Conservation (phyloP, 2,329 filamentous ascomycete genomes). For the Sordariomycetes sp. region DNA sequence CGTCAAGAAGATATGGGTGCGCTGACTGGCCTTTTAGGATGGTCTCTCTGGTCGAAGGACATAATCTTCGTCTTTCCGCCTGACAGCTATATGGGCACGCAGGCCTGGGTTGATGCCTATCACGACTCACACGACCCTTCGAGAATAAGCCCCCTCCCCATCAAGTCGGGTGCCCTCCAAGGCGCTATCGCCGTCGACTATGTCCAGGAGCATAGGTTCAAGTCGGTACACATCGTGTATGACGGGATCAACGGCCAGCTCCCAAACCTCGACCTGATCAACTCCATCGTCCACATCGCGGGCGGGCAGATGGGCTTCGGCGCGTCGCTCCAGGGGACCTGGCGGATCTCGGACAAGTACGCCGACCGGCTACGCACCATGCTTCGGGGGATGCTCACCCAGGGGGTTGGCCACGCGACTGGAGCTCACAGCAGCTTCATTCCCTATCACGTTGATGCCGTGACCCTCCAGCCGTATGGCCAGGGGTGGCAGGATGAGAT, state of each 20-base stretch:
- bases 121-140: conserved; percentile 74
- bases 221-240: conserved; percentile 83
- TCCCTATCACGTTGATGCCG: conserved; percentile 92
- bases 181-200: conserved; percentile 92
- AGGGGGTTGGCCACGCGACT: conserved; percentile 79
- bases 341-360: conserved; percentile 71
- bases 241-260: conserved; percentile 93
- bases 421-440: conserved; percentile 95
- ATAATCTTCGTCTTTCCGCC: conserved; percentile 86
- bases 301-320: conserved; percentile 86
- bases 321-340: conserved; percentile 78
- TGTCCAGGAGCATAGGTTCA: conserved; percentile 72
- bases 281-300: conserved; percentile 82
- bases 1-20: background rate
- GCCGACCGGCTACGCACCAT: conserved; percentile 76
- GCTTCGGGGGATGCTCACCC: conserved; percentile 83
- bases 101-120: conserved; percentile 97
- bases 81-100: conserved; percentile 80
- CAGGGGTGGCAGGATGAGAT: conserved; percentile 97
- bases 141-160: conserved; percentile 62
- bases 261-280: conserved; percentile 91
- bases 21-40: conserved; percentile 38
- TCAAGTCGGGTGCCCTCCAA: conserved; percentile 90
- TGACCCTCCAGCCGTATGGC: conserved; percentile 83
- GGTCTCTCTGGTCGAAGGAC: conserved; percentile 98